phyloP scores from a whole-genome alignment of 345 rosid genomes.

The Turritis glabra region DNA sequence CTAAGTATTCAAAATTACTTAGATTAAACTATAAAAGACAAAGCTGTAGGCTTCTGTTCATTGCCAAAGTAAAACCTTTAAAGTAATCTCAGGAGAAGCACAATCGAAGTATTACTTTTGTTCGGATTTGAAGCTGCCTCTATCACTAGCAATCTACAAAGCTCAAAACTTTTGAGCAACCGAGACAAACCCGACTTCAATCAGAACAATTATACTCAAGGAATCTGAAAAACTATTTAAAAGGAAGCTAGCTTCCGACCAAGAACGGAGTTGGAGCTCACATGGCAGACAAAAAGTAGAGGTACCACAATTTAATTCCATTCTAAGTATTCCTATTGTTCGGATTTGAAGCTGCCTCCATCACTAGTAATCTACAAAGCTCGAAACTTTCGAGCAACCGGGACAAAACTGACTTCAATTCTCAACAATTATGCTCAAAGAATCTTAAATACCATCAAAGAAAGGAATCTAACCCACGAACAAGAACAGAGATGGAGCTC shows the following conservation, averaged over 20 bases:
- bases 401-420: constrained; percentile 1
- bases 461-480: neutral
- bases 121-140: neutral
- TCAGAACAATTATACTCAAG: neutral
- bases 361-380: constrained; percentile 14
- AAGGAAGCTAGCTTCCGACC: neutral
- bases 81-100: neutral
- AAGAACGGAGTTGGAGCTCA: constrained; percentile 21
- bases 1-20: neutral
- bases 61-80: neutral
- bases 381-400: neutral
- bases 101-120: neutral
- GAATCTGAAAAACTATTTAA: neutral
- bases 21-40: neutral
- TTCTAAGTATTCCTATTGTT: neutral
- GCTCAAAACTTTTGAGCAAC: neutral
- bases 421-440: constrained; percentile 15
- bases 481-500: constrained; percentile 24
- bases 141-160: constrained; percentile 12
- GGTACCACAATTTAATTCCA: neutral
- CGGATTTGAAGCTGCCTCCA: neutral
- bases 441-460: neutral
- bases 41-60: neutral
- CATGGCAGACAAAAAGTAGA: neutral
- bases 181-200: neutral